Evolutionary conservation across 257 asterid species (phyloP), one percentile per base, ranked within the genome.

Genomic region (Petunia axillaris): DNA sequence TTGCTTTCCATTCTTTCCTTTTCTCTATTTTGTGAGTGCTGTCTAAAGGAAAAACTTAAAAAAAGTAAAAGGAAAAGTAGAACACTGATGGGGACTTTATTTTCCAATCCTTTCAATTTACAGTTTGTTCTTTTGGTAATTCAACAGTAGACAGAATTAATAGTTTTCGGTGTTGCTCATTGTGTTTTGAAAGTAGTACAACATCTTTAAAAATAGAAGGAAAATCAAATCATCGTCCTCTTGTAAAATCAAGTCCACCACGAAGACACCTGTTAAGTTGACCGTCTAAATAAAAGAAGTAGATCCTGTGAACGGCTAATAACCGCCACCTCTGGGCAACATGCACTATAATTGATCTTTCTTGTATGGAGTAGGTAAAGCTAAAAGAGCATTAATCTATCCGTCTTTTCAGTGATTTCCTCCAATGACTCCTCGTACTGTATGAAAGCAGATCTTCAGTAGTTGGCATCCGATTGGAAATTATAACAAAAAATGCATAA

Each of bases 21-120:
- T 54, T 81, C 38, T 73, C 80, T 79, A 77, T 81, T 77, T 82
- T 81, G 77, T 84, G 86, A 79, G 89, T 90, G 91, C 63, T 85
- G 82, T 85, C 85, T 74, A 84, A 87, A 83, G 83, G 79, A 73
- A 38, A 1, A 46, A 81, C 79, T 68, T 48, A 43, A 6, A 64
- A 25, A 85, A 83, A 67, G 84, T 75, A 58, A 80, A 64, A 7
- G 50, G 57, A 79, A 85, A 86, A 88, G 86, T 82, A 85, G 87
- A 88, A 88, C 85, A 87, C 78, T 85, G 82, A 82, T 83, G 79
- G 75, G 48, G 52, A 75, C 85, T 57, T 87, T 50, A 81, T 83
- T 71, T 79, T 82, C 82, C 85, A 74, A 79, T 71, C 60, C 50
- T 62, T 77, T 70, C 68, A 60, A 63, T 80, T 25, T 79, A 83